These are phyloP conservation scores for Mycena leptocephala DNA, from an alignment of 768 basidiomycete species.

Conservation along the genomic window DNA sequence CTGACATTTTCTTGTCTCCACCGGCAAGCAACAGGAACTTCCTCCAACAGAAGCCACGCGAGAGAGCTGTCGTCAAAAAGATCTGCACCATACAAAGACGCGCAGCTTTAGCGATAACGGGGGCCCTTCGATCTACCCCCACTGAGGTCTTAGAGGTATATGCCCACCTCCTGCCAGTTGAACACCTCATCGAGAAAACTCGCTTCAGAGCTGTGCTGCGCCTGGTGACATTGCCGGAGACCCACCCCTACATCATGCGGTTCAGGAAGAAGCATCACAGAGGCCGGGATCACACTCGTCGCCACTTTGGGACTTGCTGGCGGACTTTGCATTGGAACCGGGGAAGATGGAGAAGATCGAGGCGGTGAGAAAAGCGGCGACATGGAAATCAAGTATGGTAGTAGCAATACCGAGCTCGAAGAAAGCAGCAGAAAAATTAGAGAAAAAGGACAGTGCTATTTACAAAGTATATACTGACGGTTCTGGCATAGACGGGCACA, in stretches of 20 bases:
- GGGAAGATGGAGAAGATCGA: slow-evolving; percentile 1
- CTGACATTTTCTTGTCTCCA: slow-evolving; percentile 32
- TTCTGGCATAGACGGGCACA: slow-evolving; percentile 26
- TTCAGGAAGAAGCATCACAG: not conserved
- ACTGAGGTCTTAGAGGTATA: slow-evolving; percentile 6
- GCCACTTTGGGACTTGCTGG: not conserved
- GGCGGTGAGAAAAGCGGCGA: not conserved
- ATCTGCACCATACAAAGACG: slow-evolving; percentile 31
- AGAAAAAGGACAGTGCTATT: not conserved
- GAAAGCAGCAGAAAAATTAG: not conserved
- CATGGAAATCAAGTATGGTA: not conserved
- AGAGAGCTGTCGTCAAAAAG: not conserved
- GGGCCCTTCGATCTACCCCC: no score
- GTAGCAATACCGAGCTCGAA: slow-evolving; percentile 2
- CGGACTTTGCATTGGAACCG: not conserved
- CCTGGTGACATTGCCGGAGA: not conserved
- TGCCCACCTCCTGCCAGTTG: not conserved
- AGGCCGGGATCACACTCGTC: not conserved
- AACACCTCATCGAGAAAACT: not conserved
- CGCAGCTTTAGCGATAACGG: slow-evolving; percentile 33
- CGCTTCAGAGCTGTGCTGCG: not conserved
- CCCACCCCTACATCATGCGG: not conserved
- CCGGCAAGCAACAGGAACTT: not conserved
- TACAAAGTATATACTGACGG: slow-evolving; percentile 35
- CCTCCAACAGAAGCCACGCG: not conserved